These are phyloP conservation scores for Castanea sativa DNA, from an alignment of 306 rosid genomes.

Conservation along the genomic window DNA sequence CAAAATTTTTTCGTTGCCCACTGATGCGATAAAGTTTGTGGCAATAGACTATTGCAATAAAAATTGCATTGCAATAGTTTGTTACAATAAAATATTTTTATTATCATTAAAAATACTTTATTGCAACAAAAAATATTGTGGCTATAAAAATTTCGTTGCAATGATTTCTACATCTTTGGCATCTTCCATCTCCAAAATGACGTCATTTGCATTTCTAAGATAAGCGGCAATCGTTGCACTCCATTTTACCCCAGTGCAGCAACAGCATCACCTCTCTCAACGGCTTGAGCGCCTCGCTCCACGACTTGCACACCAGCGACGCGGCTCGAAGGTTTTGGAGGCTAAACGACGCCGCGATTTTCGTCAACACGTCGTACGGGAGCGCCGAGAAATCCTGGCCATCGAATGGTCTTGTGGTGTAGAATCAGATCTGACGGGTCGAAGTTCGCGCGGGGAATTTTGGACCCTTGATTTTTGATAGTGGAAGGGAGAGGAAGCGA, in stretches of 20 bases:
- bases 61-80: no score
- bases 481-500: constrained; percentile 47
- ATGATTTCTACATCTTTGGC: no score
- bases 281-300: constrained; percentile 69
- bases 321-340: constrained; percentile 56
- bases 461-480: background rate
- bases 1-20: no score
- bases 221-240: no score
- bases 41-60: no score
- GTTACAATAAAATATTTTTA: no score
- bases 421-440: constrained; percentile 19
- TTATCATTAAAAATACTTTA: no score
- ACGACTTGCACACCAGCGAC: constrained; percentile 70
- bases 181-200: no score
- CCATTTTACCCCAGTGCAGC: constrained; percentile 45
- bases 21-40: no score
- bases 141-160: no score
- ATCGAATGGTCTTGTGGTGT: constrained; percentile 6
- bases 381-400: constrained; percentile 56
- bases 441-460: background rate
- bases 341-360: constrained; percentile 57
- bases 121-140: no score
- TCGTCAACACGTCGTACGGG: constrained; percentile 60
- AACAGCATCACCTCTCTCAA: constrained; percentile 71
- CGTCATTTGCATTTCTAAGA: no score